Evolutionary conservation across 2,329 filamentous ascomycete species (phyloP), one percentile per base, ranked within the genome.

Genomic region (Colletotrichum australisinense): DNA sequence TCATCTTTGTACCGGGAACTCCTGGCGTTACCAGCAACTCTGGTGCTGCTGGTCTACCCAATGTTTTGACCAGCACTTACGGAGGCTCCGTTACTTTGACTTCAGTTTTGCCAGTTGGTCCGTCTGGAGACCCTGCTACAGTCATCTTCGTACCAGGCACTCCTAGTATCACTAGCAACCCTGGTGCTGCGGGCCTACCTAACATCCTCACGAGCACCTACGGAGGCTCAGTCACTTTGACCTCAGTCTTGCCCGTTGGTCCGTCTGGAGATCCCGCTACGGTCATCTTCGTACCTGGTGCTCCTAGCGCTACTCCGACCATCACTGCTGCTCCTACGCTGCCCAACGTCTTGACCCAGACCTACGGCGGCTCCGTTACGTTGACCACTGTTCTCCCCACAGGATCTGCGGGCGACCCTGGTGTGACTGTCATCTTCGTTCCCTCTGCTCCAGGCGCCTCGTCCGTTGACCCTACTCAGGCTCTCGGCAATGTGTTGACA

Each of bases 351-450:
- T 9, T 53, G 9, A 67, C 65, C n/a, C 59, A 46, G 28, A 67
- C 55, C 19, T 49, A 67, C 9, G 64, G 28, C 3, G 53, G 57
- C 16, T 69, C 67, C 11, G 19, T 63, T 19, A 57, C 28, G 4
- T 19, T 52, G 1, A 69, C 67, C 6, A 56, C 66, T 3, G 35
- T 35, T 2, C 14, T 68, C 6, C 58, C 66, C 22, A 42, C 38
- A 24, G 56, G 58, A 28, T 49, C 56, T 19, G 32, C 14, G 46
- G 63, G 63, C 12, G 30, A 49, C 2, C 68, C 68, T n/a, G 68
- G 68, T 16, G 55, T 42, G 19, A 71, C 68, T 5, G 55, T 71
- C 24, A 46, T 71, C 24, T 24, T 42, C 7, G 26, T 67, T 1
- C 30, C 59, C n/a, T 16, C 59, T 2, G 56, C 52, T 4, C 56